Conservation (phyloP, 805 yeast species). For the Ascoidea rubescens region DNA sequence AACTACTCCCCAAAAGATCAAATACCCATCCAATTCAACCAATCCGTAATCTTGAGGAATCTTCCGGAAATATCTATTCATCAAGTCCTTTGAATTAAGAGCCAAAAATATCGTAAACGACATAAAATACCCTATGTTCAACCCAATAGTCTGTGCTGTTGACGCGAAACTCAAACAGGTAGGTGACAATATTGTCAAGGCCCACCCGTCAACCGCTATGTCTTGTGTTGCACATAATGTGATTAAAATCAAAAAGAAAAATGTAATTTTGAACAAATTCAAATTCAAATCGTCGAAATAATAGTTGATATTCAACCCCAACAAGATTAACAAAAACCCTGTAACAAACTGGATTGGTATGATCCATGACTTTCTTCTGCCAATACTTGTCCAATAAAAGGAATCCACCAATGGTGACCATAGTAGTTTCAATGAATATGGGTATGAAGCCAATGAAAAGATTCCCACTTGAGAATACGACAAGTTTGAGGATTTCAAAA, state of each 20-base stretch:
- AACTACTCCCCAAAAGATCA: conserved; percentile 62
- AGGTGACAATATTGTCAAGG: conserved; percentile 70
- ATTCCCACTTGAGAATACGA: conserved; percentile 84
- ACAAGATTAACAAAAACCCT: conserved; percentile 45
- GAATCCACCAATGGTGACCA: conserved; percentile 98
- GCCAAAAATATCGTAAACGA: conserved; percentile 88
- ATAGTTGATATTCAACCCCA: conserved; percentile 46
- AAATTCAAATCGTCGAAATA: conserved; percentile 27
- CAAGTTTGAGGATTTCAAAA: conserved; percentile 62
- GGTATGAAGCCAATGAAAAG: conserved; percentile 86
- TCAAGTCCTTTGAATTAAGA: conserved; percentile 82
- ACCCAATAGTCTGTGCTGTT: conserved; percentile 93
- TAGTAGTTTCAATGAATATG: conserved; percentile 78
- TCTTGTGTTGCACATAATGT: conserved; percentile 94
- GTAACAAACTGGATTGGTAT: conserved; percentile 82
- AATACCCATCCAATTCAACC: conserved; percentile 59
- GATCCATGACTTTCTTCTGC: conserved; percentile 88
- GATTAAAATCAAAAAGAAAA: conserved; percentile 62
- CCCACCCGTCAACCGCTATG: conserved; percentile 99
- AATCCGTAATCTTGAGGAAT: conserved; percentile 51
- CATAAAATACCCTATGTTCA: conserved; percentile 84
- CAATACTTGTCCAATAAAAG: conserved; percentile 47
- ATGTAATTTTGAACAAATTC: conserved; percentile 44
- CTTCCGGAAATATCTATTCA: conserved; percentile 66
- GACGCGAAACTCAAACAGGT: conserved; percentile 81